Evolutionary conservation across 2,329 filamentous ascomycete species (phyloP).

Genomic region (Colletotrichum musae): DNA sequence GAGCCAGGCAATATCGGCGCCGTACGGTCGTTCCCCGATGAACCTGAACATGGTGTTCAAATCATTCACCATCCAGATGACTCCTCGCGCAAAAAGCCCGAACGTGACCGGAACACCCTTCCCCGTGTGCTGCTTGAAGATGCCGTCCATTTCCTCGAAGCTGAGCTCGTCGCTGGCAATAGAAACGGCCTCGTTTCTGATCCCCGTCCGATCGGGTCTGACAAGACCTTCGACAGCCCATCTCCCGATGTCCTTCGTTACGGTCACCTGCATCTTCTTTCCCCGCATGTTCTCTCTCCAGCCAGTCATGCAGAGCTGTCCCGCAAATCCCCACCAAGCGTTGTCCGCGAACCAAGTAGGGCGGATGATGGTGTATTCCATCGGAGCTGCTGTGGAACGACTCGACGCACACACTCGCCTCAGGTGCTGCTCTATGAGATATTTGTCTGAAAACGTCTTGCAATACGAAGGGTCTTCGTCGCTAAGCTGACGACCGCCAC

Average conservation of each 20-base stretch:
- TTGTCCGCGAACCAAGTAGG: conserved; percentile 48
- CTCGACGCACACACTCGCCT: not conserved
- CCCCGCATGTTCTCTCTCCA: conserved; percentile 46
- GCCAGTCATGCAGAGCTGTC: conserved; percentile 46
- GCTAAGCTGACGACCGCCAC: conserved; percentile 72
- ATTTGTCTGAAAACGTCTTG: not conserved
- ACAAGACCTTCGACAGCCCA: conserved; percentile 44
- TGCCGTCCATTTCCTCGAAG: conserved; percentile 43
- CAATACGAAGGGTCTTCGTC: conserved; percentile 45
- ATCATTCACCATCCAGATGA: not conserved
- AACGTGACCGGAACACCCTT: not conserved
- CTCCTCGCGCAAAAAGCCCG: not conserved
- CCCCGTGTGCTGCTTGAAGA: not conserved
- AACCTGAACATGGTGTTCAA: conserved; percentile 24
- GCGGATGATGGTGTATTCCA: conserved; percentile 48
- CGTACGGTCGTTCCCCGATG: conserved; percentile 44
- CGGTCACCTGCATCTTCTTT: conserved; percentile 46
- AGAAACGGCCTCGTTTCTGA: conserved; percentile 44
- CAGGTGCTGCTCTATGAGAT: not conserved
- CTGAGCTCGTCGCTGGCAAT: conserved; percentile 46
- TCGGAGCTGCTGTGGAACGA: conserved; percentile 17
- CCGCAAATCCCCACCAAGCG: conserved; percentile 46
- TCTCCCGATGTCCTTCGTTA: conserved; percentile 46
- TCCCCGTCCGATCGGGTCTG: conserved; percentile 37
- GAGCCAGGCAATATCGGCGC: conserved; percentile 46